Conservation (phyloP, 768 basidiomycete genomes). For the Mrakia frigida region DNA sequence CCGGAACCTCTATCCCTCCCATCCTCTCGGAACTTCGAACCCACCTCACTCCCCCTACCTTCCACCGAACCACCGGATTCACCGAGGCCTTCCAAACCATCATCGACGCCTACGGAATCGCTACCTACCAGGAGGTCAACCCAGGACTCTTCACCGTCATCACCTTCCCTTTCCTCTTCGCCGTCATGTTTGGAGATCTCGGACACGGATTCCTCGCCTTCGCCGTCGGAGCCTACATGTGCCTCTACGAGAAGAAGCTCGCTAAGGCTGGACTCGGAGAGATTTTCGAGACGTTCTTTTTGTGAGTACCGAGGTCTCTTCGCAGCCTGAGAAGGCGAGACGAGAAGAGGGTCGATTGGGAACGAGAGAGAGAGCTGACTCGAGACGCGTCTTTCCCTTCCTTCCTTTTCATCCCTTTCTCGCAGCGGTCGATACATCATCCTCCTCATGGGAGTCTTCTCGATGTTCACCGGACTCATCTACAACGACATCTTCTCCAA, state of each 20-base stretch:
- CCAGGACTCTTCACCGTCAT: conserved; percentile 77
- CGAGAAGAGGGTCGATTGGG: no score
- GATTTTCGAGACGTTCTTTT: conserved; percentile 88
- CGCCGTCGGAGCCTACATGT: conserved; percentile 72
- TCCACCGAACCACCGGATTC: conserved; percentile 89
- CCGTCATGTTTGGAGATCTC: conserved; percentile 99
- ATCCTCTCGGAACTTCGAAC: conserved; percentile 87
- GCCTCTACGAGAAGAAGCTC: conserved; percentile 73
- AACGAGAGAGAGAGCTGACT: background rate
- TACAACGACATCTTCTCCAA: conserved; percentile 99
- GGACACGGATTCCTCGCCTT: conserved; percentile 87
- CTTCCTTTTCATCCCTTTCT: no score
- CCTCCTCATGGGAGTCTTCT: conserved; percentile 94
- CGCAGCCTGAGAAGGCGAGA: background rate
- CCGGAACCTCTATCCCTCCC: conserved; percentile 85
- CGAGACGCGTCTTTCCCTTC: conserved; percentile 18
- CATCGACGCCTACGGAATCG: conserved; percentile 95
- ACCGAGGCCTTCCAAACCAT: conserved; percentile 96
- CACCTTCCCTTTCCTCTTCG: conserved; percentile 97
- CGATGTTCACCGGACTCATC: conserved; percentile 91
- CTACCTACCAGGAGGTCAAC: conserved; percentile 92
- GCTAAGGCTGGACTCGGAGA: conserved; percentile 69
- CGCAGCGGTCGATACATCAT: conserved; percentile 94
- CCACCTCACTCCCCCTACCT: conserved; percentile 88
- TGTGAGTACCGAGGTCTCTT: conserved; percentile 53